Evolutionary conservation across 257 asterid species (phyloP).

Genomic region (Solanum pimpinellifolium): DNA sequence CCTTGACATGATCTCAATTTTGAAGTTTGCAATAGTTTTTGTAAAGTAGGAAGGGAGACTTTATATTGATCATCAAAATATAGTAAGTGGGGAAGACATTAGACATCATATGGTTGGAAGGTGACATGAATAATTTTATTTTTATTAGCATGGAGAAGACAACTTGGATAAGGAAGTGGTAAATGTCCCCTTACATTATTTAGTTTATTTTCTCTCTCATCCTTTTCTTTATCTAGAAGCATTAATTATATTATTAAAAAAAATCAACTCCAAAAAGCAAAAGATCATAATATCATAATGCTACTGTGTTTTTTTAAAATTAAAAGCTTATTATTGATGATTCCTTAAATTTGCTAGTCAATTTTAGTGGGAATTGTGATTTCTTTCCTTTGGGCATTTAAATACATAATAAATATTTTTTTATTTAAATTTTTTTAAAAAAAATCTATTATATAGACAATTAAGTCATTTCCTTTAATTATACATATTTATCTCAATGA

Average conservation of each 20-base stretch:
- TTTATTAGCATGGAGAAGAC: conserved; percentile 1
- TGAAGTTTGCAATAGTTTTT: background rate
- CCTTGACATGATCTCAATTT: background rate
- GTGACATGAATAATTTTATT: background rate
- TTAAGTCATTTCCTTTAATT: background rate
- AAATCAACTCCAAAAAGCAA: background rate
- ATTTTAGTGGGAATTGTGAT: background rate
- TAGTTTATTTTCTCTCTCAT: background rate
- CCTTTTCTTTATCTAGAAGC: background rate
- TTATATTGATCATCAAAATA: background rate
- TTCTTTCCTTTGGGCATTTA: background rate
- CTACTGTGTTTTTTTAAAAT: background rate
- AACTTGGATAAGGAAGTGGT: background rate
- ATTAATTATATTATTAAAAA: background rate
- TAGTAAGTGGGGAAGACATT: background rate
- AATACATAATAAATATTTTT: background rate
- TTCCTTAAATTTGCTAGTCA: background rate
- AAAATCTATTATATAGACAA: background rate
- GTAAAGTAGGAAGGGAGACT: background rate
- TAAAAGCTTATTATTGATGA: background rate
- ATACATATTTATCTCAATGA: background rate
- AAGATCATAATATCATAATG: background rate
- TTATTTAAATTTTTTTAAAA: background rate
- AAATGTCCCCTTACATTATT: background rate
- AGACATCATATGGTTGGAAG: background rate